phyloP scores from a whole-genome alignment of 805 yeast genomes.

The Candida maris region DNA sequence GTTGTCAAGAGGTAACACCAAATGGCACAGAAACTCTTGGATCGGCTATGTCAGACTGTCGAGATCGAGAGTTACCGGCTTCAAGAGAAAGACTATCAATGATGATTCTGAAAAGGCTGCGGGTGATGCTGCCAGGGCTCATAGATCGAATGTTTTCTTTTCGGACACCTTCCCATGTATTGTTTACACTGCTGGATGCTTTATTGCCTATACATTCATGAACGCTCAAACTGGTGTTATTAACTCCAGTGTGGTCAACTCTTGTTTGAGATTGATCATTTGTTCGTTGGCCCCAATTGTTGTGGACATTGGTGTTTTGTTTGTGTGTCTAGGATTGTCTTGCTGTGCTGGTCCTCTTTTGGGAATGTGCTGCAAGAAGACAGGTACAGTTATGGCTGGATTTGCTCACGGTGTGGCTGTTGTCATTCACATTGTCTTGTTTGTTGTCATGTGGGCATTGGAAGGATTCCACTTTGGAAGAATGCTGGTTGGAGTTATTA shows the following conservation, averaged over 20 bases:
- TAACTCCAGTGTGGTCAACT: slow-evolving; percentile 54
- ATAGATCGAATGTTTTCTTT: slow-evolving; percentile 65
- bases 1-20: slow-evolving; percentile 87
- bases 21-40: slow-evolving; percentile 89
- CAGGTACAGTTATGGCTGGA: slow-evolving; percentile 94
- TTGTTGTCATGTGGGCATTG: slow-evolving; percentile 94
- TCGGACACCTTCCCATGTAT: slow-evolving; percentile 71
- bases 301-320: slow-evolving; percentile 81
- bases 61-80: slow-evolving; percentile 83
- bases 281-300: slow-evolving; percentile 90
- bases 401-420: slow-evolving; percentile 96
- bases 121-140: slow-evolving; percentile 82
- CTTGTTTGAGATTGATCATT: slow-evolving; percentile 66
- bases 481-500: slow-evolving; percentile 80
- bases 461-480: slow-evolving; percentile 89
- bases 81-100: slow-evolving; percentile 70
- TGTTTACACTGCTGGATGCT: slow-evolving; percentile 74
- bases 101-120: slow-evolving; percentile 79
- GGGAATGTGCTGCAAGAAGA: slow-evolving; percentile 93
- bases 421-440: slow-evolving; percentile 78
- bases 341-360: slow-evolving; percentile 98
- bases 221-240: slow-evolving; percentile 84
- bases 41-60: slow-evolving; percentile 78
- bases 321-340: slow-evolving; percentile 73
- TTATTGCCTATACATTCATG: slow-evolving; percentile 74